These are phyloP conservation scores for Tolypocladium cylindrosporum DNA, from an alignment of 2,329 filamentous ascomycete genomes.

Conservation along the genomic window DNA sequence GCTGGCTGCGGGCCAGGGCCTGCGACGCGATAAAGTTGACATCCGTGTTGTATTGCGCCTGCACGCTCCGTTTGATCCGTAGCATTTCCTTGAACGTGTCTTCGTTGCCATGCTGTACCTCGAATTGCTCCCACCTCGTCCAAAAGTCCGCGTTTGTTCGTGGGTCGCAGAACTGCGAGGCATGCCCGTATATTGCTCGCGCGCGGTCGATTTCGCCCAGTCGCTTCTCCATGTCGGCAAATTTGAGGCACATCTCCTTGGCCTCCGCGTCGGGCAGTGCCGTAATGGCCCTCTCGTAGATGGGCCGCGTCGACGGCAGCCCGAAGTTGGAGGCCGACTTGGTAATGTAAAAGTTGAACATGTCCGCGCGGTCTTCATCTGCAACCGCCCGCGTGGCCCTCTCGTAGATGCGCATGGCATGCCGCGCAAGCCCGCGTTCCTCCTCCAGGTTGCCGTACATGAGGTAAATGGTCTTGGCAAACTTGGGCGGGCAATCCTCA, in stretches of 20 bases:
- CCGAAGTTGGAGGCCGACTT: slow-evolving; percentile 98
- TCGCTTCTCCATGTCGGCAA: slow-evolving; percentile 90
- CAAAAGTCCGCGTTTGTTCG: slow-evolving; percentile 84
- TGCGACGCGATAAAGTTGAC: slow-evolving; percentile 98
- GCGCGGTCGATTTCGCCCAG: slow-evolving; percentile 92
- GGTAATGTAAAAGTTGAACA: slow-evolving; percentile 99
- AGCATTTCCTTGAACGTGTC: slow-evolving; percentile 99
- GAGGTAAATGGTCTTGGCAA: slow-evolving; percentile 89
- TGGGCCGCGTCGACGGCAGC: slow-evolving; percentile 83
- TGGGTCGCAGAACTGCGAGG: slow-evolving; percentile 94
- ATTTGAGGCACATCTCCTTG: slow-evolving; percentile 97
- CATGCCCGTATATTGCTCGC: slow-evolving; percentile 90
- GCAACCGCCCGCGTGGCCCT: slow-evolving; percentile 88
- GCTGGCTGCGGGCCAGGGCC: slow-evolving; percentile 76
- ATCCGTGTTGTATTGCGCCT: slow-evolving; percentile 97
- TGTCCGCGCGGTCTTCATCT: slow-evolving; percentile 88
- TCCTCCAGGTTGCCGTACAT: slow-evolving; percentile 99
- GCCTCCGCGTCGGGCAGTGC: slow-evolving; percentile 90
- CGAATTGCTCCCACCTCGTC: slow-evolving; percentile 94
- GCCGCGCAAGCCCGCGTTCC: slow-evolving; percentile 83
- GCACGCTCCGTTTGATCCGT: slow-evolving; percentile 91
- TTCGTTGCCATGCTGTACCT: slow-evolving; percentile 96
- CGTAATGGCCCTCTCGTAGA: slow-evolving; percentile 92
- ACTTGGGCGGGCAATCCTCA: slow-evolving; percentile 88
- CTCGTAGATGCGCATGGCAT: slow-evolving; percentile 99